Conservation (phyloP, 805 yeast species). For the Hanseniaspora occidentalis region DNA sequence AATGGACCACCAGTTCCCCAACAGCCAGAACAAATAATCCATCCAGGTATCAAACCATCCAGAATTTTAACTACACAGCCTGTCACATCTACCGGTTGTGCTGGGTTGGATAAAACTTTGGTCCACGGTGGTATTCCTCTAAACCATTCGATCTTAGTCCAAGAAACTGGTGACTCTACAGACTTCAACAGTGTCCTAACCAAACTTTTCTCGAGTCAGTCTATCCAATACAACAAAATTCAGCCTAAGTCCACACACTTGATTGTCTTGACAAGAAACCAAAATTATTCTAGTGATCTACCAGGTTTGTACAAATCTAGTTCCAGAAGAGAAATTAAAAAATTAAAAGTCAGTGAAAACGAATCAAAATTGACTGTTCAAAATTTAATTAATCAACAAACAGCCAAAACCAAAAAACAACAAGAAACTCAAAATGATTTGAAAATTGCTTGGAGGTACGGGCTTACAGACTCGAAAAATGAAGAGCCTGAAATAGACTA, state of each 20-base stretch:
- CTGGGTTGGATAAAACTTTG: constrained; percentile 60
- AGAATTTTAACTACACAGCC: constrained; percentile 54
- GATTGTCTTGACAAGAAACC: constrained; percentile 48
- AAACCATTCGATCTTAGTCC: constrained; percentile 57
- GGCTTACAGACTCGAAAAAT: constrained; percentile 30
- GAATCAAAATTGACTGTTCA: constrained; percentile 58
- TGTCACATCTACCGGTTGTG: constrained; percentile 68
- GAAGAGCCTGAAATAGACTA: constrained; percentile 12
- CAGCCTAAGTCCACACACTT: constrained; percentile 37
- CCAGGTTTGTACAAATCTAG: constrained; percentile 72
- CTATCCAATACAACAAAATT: constrained; percentile 50
- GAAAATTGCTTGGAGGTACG: constrained; percentile 93
- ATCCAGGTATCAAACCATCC: constrained; percentile 68
- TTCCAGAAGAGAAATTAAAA: constrained; percentile 47
- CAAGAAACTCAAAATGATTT: constrained; percentile 31
- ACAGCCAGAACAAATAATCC: constrained; percentile 4
- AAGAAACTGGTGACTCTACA: constrained; percentile 65
- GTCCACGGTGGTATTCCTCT: constrained; percentile 80
- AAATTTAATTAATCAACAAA: constrained; percentile 35
- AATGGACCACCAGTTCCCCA: constrained; percentile 2
- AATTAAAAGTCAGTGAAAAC: constrained; percentile 40
- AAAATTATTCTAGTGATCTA: constrained; percentile 50
- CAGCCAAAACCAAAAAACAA: neutral
- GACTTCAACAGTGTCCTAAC: constrained; percentile 67
- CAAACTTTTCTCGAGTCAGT: constrained; percentile 66